Evolutionary conservation across 441 rosid species (phyloP), one percentile per base, ranked within the genome.

Genomic region (Geranium incanum): DNA sequence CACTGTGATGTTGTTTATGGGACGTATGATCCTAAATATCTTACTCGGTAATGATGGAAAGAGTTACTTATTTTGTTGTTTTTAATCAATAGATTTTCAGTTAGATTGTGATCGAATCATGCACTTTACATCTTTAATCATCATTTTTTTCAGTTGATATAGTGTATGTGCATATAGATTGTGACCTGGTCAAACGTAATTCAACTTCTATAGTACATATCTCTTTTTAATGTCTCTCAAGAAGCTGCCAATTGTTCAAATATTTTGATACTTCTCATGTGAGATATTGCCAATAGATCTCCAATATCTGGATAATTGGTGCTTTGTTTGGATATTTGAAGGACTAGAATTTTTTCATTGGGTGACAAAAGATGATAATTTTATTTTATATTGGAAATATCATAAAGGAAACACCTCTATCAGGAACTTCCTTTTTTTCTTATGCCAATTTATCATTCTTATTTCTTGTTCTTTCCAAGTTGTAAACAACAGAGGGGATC

Each of bases 1-100:
- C 92, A 91, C 78, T 93, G 84, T 69, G 97, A 95, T 81, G 86
- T 95, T 77, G 80, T 93, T 52, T 88, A 91, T 80, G 93, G 99
- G 71, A 84, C 85, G 71, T 91, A 78, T 71, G 96, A 95, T 75
- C 97, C 95, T 68, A 92, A 86, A 70, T 86, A 86, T 85, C 92
- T 93, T 57, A 79, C 94, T 45, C 79, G 98, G 99, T 95, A 88
- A 74, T 78, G 3, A 74, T 36, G 19, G 65, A 63, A 43, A 19
- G 48, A 64, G 39, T 3, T 55, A 41, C 65, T 16, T 1, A 4
- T 74, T 39, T 41, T 36, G n/a, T 45, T 11, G n/a, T 66, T 28
- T 66, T 72, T 8, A 11, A 16, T 36, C 36, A 4, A 6, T 64
- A 39, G 41, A 33, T 64, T 64, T 64, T 64, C 67, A 36, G 19